Evolutionary conservation across 75 land plant species (phyloP).

Genomic region (Adiantum capillusveneris): DNA sequence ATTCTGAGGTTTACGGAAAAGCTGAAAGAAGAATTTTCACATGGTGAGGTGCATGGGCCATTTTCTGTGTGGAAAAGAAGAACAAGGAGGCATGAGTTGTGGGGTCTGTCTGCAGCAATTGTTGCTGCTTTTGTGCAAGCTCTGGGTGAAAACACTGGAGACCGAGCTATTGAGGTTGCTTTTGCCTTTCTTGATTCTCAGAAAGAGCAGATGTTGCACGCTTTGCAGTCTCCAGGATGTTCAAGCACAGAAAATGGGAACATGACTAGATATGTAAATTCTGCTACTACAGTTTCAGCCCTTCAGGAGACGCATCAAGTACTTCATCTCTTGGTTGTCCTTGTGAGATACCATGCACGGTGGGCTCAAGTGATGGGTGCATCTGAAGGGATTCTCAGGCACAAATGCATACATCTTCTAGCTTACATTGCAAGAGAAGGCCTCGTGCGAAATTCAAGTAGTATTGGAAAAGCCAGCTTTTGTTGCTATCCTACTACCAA

Average conservation of each 20-base stretch:
- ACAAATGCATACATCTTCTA: constrained; percentile 66
- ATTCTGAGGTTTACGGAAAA: constrained; percentile 36
- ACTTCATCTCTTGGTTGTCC: constrained; percentile 48
- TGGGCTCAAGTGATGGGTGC: constrained; percentile 51
- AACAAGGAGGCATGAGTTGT: constrained; percentile 37
- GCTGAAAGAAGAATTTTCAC: constrained; percentile 21
- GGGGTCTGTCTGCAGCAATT: constrained; percentile 68
- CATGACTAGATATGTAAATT: constrained; percentile 37
- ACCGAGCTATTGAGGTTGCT: constrained; percentile 39
- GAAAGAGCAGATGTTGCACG: constrained; percentile 45
- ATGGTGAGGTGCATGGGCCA: constrained; percentile 17
- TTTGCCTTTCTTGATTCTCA: constrained; percentile 47
- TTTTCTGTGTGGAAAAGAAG: constrained; percentile 20
- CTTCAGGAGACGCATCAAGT: constrained; percentile 61
- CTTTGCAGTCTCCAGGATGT: constrained; percentile 47
- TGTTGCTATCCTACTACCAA: constrained; percentile 54
- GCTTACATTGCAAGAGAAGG: constrained; percentile 74
- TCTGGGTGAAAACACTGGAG: constrained; percentile 42
- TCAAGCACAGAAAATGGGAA: constrained; percentile 53
- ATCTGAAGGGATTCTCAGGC: constrained; percentile 50
- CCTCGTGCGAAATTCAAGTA: constrained; percentile 31
- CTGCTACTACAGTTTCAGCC: constrained; percentile 36
- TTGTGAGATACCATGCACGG: constrained; percentile 41
- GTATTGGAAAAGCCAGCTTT: constrained; percentile 11
- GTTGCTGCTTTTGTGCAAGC: constrained; percentile 53